Conservation (phyloP, 2,329 filamentous ascomycete genomes). For the Alternaria incomplexa region DNA sequence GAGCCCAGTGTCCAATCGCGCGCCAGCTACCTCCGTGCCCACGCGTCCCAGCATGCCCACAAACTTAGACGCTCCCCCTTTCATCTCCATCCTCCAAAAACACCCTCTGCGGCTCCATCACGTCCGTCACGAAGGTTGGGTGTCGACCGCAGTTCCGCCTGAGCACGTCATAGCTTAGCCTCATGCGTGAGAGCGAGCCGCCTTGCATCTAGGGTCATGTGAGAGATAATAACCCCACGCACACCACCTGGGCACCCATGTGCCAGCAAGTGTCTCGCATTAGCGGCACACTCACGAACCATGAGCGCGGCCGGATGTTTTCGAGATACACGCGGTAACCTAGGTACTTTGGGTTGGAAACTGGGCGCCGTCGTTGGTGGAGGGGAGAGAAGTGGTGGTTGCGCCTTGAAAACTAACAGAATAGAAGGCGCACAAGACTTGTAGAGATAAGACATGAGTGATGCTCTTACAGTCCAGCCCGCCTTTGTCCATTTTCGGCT, state of each 20-base stretch:
- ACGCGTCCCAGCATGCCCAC: slow-evolving; percentile 8
- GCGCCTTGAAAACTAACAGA: background rate
- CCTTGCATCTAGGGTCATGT: background rate
- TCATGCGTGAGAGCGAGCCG: slow-evolving; percentile 10
- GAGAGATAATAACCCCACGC: background rate
- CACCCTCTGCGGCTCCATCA: background rate
- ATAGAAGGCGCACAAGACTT: background rate
- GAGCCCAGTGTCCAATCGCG: slow-evolving; percentile 15
- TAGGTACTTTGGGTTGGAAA: background rate
- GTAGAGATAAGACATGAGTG: background rate
- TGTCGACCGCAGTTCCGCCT: background rate
- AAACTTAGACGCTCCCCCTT: background rate
- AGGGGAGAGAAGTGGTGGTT: background rate
- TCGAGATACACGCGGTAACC: background rate
- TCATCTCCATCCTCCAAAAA: background rate
- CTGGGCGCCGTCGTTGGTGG: background rate
- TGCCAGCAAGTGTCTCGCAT: slow-evolving; percentile 12
- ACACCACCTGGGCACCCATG: slow-evolving; percentile 1
- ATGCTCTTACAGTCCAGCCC: background rate
- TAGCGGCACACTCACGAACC: background rate
- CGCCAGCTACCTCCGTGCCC: slow-evolving; percentile 7
- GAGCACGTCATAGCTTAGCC: slow-evolving; percentile 15
- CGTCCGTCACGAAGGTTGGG: background rate
- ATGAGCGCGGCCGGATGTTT: background rate
- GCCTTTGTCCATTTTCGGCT: background rate